Base-by-base conservation (phyloP, 164 flowering plant genomes). In the Chimonanthus salicifolius region DNA sequence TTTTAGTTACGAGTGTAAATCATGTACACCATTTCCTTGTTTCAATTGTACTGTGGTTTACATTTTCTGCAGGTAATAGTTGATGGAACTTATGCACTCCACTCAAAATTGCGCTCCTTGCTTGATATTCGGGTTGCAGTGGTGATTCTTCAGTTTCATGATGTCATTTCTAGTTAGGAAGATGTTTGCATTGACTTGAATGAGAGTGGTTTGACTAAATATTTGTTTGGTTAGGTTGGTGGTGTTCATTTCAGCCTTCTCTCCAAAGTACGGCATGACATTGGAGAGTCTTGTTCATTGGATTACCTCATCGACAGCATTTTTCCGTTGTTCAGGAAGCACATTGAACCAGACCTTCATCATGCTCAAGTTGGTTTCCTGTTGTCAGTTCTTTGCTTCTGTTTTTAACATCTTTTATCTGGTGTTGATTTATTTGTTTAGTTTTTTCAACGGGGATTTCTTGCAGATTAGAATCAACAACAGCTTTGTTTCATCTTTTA, bases 161-260 rank as follows among this genome's bases (percentile, higher is more conserved):
- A 13, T 65, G 18, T 46, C 62, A 33, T 68, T 49, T 58, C 44
- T 15, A 76, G 49, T 70, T 70, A 49, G 60, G 62, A 9, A 68
- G 62, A 74, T 60, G 68, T 49, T 71, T 63, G 15, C 67, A 51
- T 16, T 68, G 33, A 47, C 7, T 60, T 49, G 21, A 33, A 16
- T 63, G 67, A 67, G 62, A 18, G 58, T 21, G 16, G 16, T 45
- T 33, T 15, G 33, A 60, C 58, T 58, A 54, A 66, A 69, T 69
- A 81, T 58, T 73, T 64, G 77, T 74, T 47, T 73, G 20, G 71
- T 73, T 83, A 94, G 99, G 99, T 96, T 83, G 99, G 99, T 71
- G 98, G 99, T 75, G 97, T 96, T 82, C 93, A 96, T 86, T 94
- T 96, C 82, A 93, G 94, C 75, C 91, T 96, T 74, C 94, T 96